These are phyloP conservation scores for Scheffersomyces amazonensis DNA, from an alignment of 805 yeast genomes.

Conservation along the genomic window DNA sequence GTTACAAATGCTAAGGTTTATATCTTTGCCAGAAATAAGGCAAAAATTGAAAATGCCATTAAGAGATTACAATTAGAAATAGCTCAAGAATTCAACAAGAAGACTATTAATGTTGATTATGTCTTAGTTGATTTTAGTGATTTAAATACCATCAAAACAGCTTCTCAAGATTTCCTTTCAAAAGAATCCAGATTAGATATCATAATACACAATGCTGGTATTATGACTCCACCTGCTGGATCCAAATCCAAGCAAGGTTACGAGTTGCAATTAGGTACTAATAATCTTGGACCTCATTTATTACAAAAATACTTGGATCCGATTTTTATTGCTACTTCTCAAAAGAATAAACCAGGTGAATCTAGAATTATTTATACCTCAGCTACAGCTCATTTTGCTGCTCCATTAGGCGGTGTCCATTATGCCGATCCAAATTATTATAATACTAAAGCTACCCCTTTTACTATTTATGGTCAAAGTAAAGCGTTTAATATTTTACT, in stretches of 20 bases:
- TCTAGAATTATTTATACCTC: conserved; percentile 46
- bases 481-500: conserved; percentile 40
- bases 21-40: conserved; percentile 31
- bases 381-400: conserved; percentile 31
- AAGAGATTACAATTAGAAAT: conserved; percentile 19
- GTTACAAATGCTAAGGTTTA: conserved; percentile 31
- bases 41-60: conserved; percentile 28
- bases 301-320: conserved; percentile 38
- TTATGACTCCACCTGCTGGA: conserved; percentile 27
- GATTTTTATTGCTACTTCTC: conserved; percentile 30
- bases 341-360: conserved; percentile 15
- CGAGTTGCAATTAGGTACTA: conserved; percentile 46
- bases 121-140: conserved; percentile 33
- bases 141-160: conserved; percentile 38
- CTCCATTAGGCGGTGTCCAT: conserved; percentile 30
- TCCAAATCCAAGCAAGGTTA: conserved; percentile 36
- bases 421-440: conserved; percentile 27
- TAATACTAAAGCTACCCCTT: conserved; percentile 8
- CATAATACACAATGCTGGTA: conserved; percentile 21
- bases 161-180: conserved; percentile 19
- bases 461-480: conserved; percentile 36
- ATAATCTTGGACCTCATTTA: conserved; percentile 45
- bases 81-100: conserved; percentile 11
- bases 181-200: conserved; percentile 15
- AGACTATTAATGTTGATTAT: conserved; percentile 6